Evolutionary conservation across 2,329 filamentous ascomycete species (phyloP), one percentile per base, ranked within the genome.

Genomic region (Colletotrichum sansevieriae): DNA sequence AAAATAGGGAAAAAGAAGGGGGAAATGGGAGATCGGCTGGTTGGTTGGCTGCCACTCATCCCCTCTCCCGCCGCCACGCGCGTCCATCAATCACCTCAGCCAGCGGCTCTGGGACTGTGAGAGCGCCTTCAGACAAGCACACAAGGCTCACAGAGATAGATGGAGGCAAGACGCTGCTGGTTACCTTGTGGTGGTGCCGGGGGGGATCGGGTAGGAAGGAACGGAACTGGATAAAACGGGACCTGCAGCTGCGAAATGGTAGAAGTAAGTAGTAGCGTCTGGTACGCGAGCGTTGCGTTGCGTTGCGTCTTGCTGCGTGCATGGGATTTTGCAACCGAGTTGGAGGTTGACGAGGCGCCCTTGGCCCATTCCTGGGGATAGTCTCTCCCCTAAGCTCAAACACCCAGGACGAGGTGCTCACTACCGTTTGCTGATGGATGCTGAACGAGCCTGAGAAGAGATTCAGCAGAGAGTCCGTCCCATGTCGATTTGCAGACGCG

Each of bases 11-110:
- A 25, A 4, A 25, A 25, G 25, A 25, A 25, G 25, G 25, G 25
- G 25, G 5, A 25, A 29, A 29, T 29, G 9, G 29, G 29, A 13
- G 13, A 39, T 39, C 37, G 9, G 18, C 18, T 18, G 18, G 2
- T 39, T 39, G 13, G 13, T 39, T 39, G 73, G 18, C 83, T 82
- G 20, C 83, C 84, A 71, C 82, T 84, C 22, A 3, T 3, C 4
- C 55, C 81, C 82, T 74, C 33, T 77, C 20, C 18, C 35, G 54
- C 37, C 35, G 54, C 37, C 18, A 56, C 37, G 37, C 54, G 18
- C 37, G 37, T 39, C 37, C 37, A 39, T 39, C 37, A 39, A 39
- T 15, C 37, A 12, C 37, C 37, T 39, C 49, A 52, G 33, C 25
- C 52, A 39, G 52, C 52, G 52, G 18, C 35, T 55, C 52, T 22